Evolutionary conservation across 164 flowering plant genomes (phyloP).

Genomic region (Aristolochia fimbriata): DNA sequence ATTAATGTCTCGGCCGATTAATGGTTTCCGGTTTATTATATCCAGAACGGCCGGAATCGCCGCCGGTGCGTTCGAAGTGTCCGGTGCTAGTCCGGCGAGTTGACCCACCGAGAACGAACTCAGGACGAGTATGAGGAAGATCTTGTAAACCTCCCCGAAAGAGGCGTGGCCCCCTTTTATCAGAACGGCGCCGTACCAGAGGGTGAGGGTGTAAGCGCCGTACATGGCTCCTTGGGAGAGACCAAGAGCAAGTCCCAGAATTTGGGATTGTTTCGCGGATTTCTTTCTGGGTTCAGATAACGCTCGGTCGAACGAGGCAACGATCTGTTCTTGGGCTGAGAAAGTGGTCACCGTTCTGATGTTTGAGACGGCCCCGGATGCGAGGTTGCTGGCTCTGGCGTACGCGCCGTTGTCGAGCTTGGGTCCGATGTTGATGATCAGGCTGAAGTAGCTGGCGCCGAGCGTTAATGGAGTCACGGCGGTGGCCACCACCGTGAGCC

Average conservation of each 20-base stretch:
- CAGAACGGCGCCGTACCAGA: conserved; percentile 55
- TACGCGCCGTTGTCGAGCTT: conserved; percentile 47
- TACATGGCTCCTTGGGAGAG: conserved; percentile 75
- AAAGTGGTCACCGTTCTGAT: conserved; percentile 63
- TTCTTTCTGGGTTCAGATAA: conserved; percentile 44
- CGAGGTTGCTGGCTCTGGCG: conserved; percentile 62
- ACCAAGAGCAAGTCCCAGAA: conserved; percentile 53
- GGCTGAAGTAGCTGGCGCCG: conserved; percentile 65
- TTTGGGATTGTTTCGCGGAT: conserved; percentile 39
- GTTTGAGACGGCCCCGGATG: conserved; percentile 61
- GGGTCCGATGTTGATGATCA: conserved; percentile 59
- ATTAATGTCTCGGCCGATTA: conserved; percentile 18
- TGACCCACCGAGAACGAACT: conserved; percentile 82
- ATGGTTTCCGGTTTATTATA: conserved; percentile 37
- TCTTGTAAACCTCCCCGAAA: conserved; percentile 50
- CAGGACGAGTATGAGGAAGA: conserved; percentile 61
- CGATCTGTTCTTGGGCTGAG: conserved; percentile 47
- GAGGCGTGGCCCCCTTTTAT: conserved; percentile 23
- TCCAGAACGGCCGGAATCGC: conserved; percentile 48
- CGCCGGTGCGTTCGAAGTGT: conserved; percentile 47
- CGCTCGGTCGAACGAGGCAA: conserved; percentile 43
- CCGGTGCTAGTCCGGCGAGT: conserved; percentile 72
- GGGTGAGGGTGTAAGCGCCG: conserved; percentile 58
- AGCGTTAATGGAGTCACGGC: conserved; percentile 64
- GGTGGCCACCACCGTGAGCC: conserved; percentile 39